These are phyloP conservation scores for Sarcomyxa edulis DNA, from an alignment of 768 basidiomycete genomes.

Conservation along the genomic window DNA sequence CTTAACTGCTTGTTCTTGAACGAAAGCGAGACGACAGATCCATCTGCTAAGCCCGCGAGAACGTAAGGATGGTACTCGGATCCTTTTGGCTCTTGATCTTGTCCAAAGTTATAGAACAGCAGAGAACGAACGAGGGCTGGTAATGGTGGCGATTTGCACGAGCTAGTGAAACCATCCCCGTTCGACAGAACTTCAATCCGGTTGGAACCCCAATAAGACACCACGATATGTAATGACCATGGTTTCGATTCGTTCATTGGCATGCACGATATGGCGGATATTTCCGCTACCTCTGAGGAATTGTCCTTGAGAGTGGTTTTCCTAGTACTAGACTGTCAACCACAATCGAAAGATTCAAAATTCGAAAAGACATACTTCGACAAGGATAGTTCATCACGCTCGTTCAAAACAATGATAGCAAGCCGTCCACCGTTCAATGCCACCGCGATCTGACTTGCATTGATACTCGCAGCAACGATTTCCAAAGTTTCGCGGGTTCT, in stretches of 20 bases:
- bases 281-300: slow-evolving; percentile 30
- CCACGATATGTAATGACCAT: slow-evolving; percentile 45
- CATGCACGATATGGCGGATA: slow-evolving; percentile 66
- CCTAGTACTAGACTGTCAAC: too few relatives aligned
- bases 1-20: slow-evolving; percentile 38
- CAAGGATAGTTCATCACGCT: slow-evolving; percentile 28
- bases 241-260: slow-evolving; percentile 44
- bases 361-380: slow-evolving; percentile 30
- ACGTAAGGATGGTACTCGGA: slow-evolving; percentile 45
- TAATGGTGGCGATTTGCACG: slow-evolving; percentile 31
- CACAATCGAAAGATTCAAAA: too few relatives aligned
- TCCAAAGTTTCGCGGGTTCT: slow-evolving; percentile 24
- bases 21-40: slow-evolving; percentile 54
- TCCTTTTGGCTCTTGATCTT: slow-evolving; percentile 25
- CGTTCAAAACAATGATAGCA: slow-evolving; percentile 42
- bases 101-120: slow-evolving; percentile 56
- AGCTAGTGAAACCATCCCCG: slow-evolving; percentile 17
- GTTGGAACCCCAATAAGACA: slow-evolving; percentile 77
- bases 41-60: slow-evolving; percentile 72
- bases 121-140: slow-evolving; percentile 42
- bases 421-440: slow-evolving; percentile 53
- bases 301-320: slow-evolving; percentile 2
- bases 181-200: slow-evolving; percentile 50
- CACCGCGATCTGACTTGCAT: slow-evolving; percentile 61
- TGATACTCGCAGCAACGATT: slow-evolving; percentile 67